Evolutionary conservation across 2,329 filamentous ascomycete genomes (phyloP).

Genomic region (Colletotrichum melonis): DNA sequence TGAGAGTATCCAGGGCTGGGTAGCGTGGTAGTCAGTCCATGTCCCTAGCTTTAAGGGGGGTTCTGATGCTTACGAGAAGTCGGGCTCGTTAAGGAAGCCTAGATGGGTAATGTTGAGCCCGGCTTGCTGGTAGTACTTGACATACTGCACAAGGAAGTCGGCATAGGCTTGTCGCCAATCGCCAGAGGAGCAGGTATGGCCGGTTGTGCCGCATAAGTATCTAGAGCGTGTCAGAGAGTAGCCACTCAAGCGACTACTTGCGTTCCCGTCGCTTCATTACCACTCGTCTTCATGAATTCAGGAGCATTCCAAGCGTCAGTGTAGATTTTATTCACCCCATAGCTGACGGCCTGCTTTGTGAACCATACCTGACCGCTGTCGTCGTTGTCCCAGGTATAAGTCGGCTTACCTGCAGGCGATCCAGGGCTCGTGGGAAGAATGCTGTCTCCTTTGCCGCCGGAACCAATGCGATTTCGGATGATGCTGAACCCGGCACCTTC

Average conservation of each 20-base stretch:
- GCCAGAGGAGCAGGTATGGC: conserved; percentile 50
- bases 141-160: conserved; percentile 59
- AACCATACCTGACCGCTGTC: conserved; percentile 64
- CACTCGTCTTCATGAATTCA: conserved; percentile 60
- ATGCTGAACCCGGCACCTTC: conserved; percentile 62
- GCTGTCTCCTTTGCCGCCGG: conserved; percentile 44
- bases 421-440: conserved; percentile 59
- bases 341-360: conserved; percentile 57
- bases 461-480: conserved; percentile 61
- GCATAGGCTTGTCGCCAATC: conserved; percentile 62
- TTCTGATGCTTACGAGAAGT: conserved; percentile 13
- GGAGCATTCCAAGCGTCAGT: conserved; percentile 60
- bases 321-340: conserved; percentile 52
- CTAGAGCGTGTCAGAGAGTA: conserved; percentile 1
- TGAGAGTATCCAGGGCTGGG: conserved; percentile 48
- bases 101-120: conserved; percentile 56
- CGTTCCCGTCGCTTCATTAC: conserved; percentile 42
- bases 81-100: conserved; percentile 37
- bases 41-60: neutral
- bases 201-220: conserved; percentile 52
- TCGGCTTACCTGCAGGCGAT: conserved; percentile 50
- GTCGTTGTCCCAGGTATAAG: conserved; percentile 58
- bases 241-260: neutral
- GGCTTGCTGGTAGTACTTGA: conserved; percentile 56
- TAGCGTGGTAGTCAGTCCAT: conserved; percentile 6